These are phyloP conservation scores for Ophiocordyceps polyrhachis-furcata DNA, from an alignment of 2,329 filamentous ascomycete species.

Conservation along the genomic window DNA sequence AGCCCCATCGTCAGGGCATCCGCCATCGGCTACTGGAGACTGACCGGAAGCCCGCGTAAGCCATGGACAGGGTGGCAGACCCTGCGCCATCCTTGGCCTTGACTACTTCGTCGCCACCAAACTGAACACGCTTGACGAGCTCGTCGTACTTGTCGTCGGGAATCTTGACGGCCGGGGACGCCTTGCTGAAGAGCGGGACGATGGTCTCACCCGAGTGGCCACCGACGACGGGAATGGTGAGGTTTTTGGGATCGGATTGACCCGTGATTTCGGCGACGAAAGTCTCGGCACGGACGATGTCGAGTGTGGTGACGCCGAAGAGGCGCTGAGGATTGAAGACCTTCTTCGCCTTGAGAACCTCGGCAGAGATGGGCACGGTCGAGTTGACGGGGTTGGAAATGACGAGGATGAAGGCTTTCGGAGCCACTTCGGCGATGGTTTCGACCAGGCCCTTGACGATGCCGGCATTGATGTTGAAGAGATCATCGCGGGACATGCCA, in stretches of 20 bases:
- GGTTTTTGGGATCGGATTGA: conserved; percentile 63
- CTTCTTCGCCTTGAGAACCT: conserved; percentile 82
- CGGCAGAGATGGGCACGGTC: conserved; percentile 90
- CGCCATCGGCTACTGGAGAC: conserved; percentile 7
- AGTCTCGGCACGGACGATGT: conserved; percentile 94
- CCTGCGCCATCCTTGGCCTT: conserved; percentile 85
- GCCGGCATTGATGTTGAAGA: conserved; percentile 99
- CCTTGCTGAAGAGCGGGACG: conserved; percentile 89
- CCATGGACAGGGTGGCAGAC: conserved; percentile 86
- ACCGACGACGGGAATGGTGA: conserved; percentile 80
- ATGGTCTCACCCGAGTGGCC: conserved; percentile 98
- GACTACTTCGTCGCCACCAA: conserved; percentile 93
- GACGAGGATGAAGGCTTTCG: conserved; percentile 87
- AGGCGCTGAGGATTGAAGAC: conserved; percentile 92
- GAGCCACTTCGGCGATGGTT: conserved; percentile 68
- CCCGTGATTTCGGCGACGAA: conserved; percentile 78
- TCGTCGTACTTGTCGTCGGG: conserved; percentile 79
- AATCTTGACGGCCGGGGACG: conserved; percentile 60
- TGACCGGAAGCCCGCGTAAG: conserved; percentile 83
- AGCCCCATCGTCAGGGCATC: not conserved
- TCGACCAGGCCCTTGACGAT: conserved; percentile 92
- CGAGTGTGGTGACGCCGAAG: conserved; percentile 96
- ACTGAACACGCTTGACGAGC: conserved; percentile 88
- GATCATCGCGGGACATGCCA: conserved; percentile 97
- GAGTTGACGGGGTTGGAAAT: conserved; percentile 99